A percentile compares a stretch with the other conserved stretches of the same genome.
These are phyloP conservation scores for Zygnema circumcarinatum DNA, from an alignment of 139 green algal species.

Conservation along the genomic window DNA sequence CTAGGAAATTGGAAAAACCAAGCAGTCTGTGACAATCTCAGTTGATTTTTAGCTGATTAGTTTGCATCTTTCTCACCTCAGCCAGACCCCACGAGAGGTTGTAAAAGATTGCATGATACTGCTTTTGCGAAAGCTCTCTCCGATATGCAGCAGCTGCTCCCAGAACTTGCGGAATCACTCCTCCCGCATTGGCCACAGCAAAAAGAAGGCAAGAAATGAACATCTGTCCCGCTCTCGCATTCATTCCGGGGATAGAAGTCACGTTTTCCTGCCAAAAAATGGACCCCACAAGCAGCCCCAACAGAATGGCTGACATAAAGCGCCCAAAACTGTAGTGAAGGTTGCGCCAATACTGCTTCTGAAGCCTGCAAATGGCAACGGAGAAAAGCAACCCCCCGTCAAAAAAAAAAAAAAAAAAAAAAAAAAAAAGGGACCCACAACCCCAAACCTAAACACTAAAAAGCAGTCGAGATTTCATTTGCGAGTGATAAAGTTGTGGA, in stretches of 20 bases:
- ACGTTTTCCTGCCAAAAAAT: conserved; percentile 30
- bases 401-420: no score
- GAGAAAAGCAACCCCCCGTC: neutral
- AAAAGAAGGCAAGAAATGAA: conserved; percentile 8
- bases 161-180: neutral
- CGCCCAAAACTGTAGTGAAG: conserved; percentile 40
- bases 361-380: conserved; percentile 10
- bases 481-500: neutral
- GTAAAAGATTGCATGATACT: conserved; percentile 7
- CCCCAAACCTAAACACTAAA: no score
- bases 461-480: neutral
- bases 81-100: conserved; percentile 19
- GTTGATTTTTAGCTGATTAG: neutral
- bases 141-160: neutral
- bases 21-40: neutral
- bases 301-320: conserved; percentile 7
- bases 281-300: conserved; percentile 30
- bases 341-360: conserved; percentile 39
- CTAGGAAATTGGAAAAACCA: neutral
- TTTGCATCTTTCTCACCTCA: conserved; percentile 8
- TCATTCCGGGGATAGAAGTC: neutral
- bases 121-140: neutral
- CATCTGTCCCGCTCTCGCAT: neutral
- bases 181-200: neutral
- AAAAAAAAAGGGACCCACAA: neutral